These are phyloP conservation scores for Guadua angustifolia DNA, from an alignment of 176 grass and related monocot species.

Conservation along the genomic window DNA sequence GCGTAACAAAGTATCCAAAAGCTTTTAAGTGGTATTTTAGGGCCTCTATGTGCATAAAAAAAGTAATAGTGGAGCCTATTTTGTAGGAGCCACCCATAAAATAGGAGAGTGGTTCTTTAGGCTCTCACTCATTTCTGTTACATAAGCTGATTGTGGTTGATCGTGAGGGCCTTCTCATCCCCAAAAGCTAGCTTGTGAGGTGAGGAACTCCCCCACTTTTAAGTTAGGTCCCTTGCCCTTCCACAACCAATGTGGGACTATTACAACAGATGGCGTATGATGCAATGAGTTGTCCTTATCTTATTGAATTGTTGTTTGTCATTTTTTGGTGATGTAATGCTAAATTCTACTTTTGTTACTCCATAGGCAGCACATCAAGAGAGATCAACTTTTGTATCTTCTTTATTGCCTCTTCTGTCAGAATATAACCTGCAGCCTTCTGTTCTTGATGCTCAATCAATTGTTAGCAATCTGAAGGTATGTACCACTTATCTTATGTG, in stretches of 20 bases:
- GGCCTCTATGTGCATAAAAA: neutral
- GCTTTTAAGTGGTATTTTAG: neutral
- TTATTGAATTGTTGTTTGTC: neutral
- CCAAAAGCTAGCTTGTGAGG: no score
- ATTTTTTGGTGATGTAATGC: conserved; percentile 29
- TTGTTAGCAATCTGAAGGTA: conserved; percentile 87
- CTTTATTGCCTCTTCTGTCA: conserved; percentile 84
- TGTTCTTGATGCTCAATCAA: conserved; percentile 86
- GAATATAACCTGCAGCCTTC: conserved; percentile 84
- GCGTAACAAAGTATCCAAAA: neutral
- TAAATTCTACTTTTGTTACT: conserved; percentile 44
- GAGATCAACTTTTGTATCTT: conserved; percentile 90
- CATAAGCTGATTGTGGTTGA: neutral
- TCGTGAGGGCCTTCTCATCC: no score
- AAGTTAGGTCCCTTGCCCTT: no score
- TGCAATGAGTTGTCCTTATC: neutral
- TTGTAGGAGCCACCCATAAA: neutral
- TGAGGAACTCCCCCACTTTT: no score
- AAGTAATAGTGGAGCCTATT: neutral
- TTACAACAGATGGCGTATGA: neutral
- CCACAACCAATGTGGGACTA: no score
- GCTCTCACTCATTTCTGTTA: conserved; percentile 28
- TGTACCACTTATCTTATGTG: conserved; percentile 13
- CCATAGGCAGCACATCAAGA: conserved; percentile 88
- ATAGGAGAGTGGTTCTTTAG: neutral